Conservation (phyloP, 2,329 filamentous ascomycete genomes). For the Monilinia aucupariae region DNA sequence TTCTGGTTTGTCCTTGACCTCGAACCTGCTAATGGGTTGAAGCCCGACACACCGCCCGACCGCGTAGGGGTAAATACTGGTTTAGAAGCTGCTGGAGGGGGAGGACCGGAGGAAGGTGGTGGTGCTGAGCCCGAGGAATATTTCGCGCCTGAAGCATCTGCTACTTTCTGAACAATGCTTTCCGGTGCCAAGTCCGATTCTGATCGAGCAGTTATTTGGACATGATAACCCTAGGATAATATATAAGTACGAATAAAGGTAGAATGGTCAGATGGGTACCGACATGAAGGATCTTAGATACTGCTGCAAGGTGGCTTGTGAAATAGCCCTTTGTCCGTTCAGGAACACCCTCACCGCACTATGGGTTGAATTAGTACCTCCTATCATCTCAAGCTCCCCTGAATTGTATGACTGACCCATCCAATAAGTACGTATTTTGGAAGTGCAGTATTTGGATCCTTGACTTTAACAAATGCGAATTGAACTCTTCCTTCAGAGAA, state of each 20-base stretch:
- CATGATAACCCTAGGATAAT: slow-evolving; percentile 70
- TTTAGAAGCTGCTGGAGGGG: slow-evolving; percentile 74
- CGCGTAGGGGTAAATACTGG: slow-evolving; percentile 81
- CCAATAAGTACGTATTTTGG: slow-evolving; percentile 91
- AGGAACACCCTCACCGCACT: slow-evolving; percentile 95
- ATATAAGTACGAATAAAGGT: slow-evolving; percentile 17
- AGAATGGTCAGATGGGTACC: slow-evolving; percentile 22
- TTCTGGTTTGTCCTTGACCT: slow-evolving; percentile 51
- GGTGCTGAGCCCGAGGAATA: slow-evolving; percentile 69
- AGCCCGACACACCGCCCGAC: slow-evolving; percentile 41
- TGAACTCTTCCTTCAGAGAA: slow-evolving; percentile 96
- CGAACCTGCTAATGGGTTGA: slow-evolving; percentile 64
- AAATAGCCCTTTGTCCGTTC: slow-evolving; percentile 98
- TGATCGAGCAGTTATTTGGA: slow-evolving; percentile 92
- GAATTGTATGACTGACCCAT: slow-evolving; percentile 51
- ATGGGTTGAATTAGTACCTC: slow-evolving; percentile 26
- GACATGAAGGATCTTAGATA: slow-evolving; percentile 85
- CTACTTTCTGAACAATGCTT: slow-evolving; percentile 84
- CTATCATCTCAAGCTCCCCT: not conserved
- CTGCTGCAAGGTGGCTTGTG: slow-evolving; percentile 83
- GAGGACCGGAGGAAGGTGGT: slow-evolving; percentile 39
- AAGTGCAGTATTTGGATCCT: slow-evolving; percentile 82
- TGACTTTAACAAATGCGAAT: slow-evolving; percentile 95
- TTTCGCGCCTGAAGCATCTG: slow-evolving; percentile 90
- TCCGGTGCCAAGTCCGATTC: slow-evolving; percentile 84